Conservation (phyloP, 441 rosid species). For the Pelargonium citronellum region DNA sequence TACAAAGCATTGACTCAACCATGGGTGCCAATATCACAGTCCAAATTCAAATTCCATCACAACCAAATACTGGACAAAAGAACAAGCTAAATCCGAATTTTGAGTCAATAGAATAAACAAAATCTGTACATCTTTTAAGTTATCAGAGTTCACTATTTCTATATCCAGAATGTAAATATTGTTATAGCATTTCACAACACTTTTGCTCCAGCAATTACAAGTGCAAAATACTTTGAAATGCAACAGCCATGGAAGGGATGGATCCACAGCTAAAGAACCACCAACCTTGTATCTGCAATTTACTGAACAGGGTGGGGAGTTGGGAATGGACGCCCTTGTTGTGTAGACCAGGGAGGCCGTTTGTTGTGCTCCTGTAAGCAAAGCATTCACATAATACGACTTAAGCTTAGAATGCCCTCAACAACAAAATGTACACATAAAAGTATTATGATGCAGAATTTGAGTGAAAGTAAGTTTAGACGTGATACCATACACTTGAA, state of each 20-base stretch:
- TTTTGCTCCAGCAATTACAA: background rate
- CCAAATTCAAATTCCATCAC: no score
- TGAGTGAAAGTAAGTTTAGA: background rate
- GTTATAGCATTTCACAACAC: background rate
- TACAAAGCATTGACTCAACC: background rate
- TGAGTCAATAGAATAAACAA: background rate
- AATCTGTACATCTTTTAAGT: background rate
- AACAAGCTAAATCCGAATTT: background rate
- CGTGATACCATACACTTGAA: background rate
- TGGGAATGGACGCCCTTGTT: conserved; percentile 50
- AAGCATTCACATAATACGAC: conserved; percentile 13
- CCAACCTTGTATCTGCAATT: conserved; percentile 17
- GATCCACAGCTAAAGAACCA: background rate
- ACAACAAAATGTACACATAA: background rate
- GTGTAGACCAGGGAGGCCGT: conserved; percentile 71
- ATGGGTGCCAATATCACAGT: no score
- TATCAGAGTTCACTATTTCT: background rate
- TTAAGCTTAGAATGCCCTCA: background rate
- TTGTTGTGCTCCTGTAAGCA: conserved; percentile 53
- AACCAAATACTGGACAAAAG: background rate
- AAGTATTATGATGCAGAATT: background rate
- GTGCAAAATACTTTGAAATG: background rate
- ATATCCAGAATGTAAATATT: background rate
- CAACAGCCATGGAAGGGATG: background rate
- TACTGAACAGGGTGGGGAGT: conserved; percentile 32